Base-by-base conservation (phyloP, 768 basidiomycete species). In the Kwoniella europaea region DNA sequence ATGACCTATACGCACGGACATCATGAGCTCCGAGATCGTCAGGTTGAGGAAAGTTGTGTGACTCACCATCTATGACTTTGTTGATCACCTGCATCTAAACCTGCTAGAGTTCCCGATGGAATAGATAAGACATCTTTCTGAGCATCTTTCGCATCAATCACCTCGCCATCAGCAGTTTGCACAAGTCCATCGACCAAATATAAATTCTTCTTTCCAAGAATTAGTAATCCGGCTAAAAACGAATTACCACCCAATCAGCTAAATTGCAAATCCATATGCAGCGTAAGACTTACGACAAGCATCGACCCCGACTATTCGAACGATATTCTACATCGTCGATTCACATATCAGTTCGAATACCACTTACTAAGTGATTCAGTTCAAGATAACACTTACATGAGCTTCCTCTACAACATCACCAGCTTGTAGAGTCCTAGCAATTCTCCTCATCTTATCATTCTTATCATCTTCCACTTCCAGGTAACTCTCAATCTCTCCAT, bases 161-260 rank as follows among this genome's bases (percentile, higher is more conserved):
- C 88, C 79, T 94, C 93, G 0, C 93, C 93, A 41, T 89, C 88
- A n/a, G 91, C 89, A 66, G 89, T 90, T 81, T 94, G 91, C 5
- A 94, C 90, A 13, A 97, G 85, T 1, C 93, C 93, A 74, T 98
- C 94, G 16, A 96, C 83, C 86, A 97, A 91, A 76, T 97, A 98
- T 6, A 97, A 82, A 76, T 94, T 92, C 1, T 89, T 90, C 56
- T 87, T 88, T 13, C 94, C 95, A 16, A 94, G 88, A 61, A 98
- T 94, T 27, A 98, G 86, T 9, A 97, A 86, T 0, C 95, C 94
- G 67, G 94, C 93, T 91, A 76, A 46, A 74, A 18, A 52, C 15
- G 9, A 43, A 5, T 18, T 35, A 54, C 50, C 35, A 18, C 10
- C 16, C 62, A 18, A 24, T 55, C 54, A 55, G 54, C 54, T n/a